Evolutionary conservation across 305 asterid species (phyloP).

Genomic region (Galium porrigens): DNA sequence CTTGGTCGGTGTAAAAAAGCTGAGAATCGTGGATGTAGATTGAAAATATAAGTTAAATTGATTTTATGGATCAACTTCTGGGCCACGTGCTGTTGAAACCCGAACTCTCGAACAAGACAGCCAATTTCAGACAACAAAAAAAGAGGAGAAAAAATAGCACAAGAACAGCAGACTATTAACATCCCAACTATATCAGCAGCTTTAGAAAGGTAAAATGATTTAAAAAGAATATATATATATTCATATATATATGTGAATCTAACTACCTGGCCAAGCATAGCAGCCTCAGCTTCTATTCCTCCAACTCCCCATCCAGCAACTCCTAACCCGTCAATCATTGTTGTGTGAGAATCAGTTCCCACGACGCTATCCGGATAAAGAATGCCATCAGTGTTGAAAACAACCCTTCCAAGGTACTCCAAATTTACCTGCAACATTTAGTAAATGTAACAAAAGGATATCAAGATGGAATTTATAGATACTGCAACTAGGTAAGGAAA

Average conservation of each 20-base stretch:
- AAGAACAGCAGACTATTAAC: background rate
- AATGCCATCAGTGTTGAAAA: slow-evolving; percentile 58
- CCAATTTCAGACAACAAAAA: background rate
- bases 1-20: too few species aligned
- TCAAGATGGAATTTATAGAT: background rate
- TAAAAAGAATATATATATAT: too few species aligned
- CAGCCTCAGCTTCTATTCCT: slow-evolving; percentile 61
- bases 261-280: slow-evolving; percentile 69
- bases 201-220: slow-evolving; percentile 3
- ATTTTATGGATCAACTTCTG: too few species aligned
- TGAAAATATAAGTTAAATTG: too few species aligned
- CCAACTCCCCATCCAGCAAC: slow-evolving; percentile 87
- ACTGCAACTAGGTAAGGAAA: background rate
- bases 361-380: slow-evolving; percentile 71
- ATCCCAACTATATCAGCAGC: background rate
- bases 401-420: slow-evolving; percentile 82
- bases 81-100: too few species aligned
- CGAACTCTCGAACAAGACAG: background rate
- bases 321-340: slow-evolving; percentile 80
- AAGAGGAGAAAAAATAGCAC: background rate
- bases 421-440: slow-evolving; percentile 47
- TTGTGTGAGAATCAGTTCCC: slow-evolving; percentile 81
- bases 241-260: background rate
- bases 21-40: too few species aligned
- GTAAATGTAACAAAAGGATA: slow-evolving; percentile 3